Evolutionary conservation across 2,329 filamentous ascomycete species (phyloP).

Genomic region (Ophiobolus disseminans): DNA sequence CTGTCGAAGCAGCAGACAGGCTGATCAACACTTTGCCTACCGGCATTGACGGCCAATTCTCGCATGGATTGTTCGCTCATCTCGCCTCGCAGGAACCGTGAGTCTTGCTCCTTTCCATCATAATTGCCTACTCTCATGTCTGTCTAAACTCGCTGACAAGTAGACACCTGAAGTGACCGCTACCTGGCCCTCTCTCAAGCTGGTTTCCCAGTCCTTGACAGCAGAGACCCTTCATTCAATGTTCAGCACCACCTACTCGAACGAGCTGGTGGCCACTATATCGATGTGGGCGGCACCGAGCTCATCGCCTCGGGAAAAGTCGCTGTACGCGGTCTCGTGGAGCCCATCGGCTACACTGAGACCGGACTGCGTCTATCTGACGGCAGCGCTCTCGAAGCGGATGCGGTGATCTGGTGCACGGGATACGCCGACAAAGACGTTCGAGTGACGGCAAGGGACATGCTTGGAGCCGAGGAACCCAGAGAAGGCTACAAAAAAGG

Average conservation of each 20-base stretch:
- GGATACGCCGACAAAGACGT: background rate
- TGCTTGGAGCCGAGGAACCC: background rate
- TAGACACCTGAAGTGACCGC: background rate
- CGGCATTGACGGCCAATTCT: background rate
- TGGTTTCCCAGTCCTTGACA: background rate
- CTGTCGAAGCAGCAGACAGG: background rate
- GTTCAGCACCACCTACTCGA: background rate
- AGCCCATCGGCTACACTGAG: background rate
- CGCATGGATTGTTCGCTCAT: background rate
- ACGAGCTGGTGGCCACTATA: background rate
- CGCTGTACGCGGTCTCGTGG: background rate
- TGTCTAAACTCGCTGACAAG: background rate
- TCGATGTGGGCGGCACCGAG: background rate
- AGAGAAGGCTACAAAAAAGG: background rate
- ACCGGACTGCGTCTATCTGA: background rate
- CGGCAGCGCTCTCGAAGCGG: background rate
- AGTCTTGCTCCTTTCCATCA: background rate
- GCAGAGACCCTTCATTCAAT: background rate
- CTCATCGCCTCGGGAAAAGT: background rate
- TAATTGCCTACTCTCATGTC: background rate
- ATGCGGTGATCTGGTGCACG: background rate
- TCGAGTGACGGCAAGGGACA: background rate
- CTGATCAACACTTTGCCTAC: background rate
- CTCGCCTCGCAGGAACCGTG: background rate
- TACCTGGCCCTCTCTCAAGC: background rate